A percentile compares a stretch with the other conserved stretches of the same genome.
Evolutionary conservation across 768 basidiomycete species (phyloP).

Genomic region (Podaxis carcinomalis): DNA sequence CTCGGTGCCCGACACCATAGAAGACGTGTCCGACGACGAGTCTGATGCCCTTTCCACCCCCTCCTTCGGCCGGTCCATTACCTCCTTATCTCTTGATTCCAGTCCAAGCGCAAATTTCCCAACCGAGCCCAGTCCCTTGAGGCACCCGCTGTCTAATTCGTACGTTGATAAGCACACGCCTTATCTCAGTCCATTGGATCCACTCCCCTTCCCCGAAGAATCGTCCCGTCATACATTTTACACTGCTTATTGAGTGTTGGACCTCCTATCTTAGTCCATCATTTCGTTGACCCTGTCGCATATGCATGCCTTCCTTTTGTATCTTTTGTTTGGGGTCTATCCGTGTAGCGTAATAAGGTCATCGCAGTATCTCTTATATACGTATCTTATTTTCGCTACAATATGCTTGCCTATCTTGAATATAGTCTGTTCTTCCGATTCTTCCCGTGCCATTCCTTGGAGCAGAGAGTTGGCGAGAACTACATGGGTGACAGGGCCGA

Average conservation of each 20-base stretch:
- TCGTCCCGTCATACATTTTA: constrained; percentile 26
- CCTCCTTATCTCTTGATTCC: constrained; percentile 50
- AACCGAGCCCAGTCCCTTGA: constrained; percentile 43
- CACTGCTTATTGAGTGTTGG: constrained; percentile 50
- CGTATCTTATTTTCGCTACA: constrained; percentile 11
- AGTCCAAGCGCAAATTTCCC: constrained; percentile 45
- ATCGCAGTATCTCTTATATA: neutral
- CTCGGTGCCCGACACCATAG: constrained; percentile 75
- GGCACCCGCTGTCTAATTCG: constrained; percentile 49
- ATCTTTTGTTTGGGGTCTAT: constrained; percentile 9
- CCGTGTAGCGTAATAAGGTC: constrained; percentile 10
- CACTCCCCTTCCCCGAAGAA: constrained; percentile 62
- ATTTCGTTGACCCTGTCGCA: constrained; percentile 18
- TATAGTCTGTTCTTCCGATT: constrained; percentile 6
- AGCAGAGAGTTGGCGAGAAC: neutral
- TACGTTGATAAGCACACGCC: constrained; percentile 59
- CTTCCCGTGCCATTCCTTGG: neutral
- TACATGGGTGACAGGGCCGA: neutral
- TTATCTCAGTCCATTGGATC: constrained; percentile 63
- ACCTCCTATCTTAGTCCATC: constrained; percentile 24
- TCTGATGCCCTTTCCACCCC: constrained; percentile 68
- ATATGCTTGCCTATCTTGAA: constrained; percentile 6
- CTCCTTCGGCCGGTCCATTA: constrained; percentile 52
- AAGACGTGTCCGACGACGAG: constrained; percentile 84
- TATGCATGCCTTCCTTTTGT: constrained; percentile 16